A percentile compares a stretch with the other conserved stretches of the same genome.
Evolutionary conservation across 352 stramenopile species (phyloP).

Genomic region (Phytophthora quininea): DNA sequence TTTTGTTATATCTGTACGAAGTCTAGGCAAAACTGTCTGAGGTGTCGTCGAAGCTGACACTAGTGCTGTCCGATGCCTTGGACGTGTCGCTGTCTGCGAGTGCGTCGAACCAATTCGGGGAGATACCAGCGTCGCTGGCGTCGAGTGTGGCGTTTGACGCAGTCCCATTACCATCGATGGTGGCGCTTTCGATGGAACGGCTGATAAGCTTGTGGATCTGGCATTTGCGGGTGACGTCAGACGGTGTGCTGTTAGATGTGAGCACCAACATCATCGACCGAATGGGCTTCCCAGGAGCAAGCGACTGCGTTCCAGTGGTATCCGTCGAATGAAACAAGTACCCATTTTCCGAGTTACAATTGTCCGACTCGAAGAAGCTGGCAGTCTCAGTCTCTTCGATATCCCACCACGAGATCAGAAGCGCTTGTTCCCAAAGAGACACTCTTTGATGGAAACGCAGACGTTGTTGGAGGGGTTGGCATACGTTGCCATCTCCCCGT

Average conservation of each 20-base stretch:
- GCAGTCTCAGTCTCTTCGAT: not conserved
- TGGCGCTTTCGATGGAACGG: not conserved
- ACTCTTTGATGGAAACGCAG: not conserved
- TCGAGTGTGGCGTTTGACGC: not conserved
- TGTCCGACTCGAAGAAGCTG: not conserved
- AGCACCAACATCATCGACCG: not conserved
- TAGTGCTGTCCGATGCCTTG: not conserved
- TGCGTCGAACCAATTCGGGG: constrained; percentile 9
- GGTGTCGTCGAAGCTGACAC: not conserved
- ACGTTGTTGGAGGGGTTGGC: not conserved
- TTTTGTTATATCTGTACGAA: not conserved
- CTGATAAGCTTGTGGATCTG: not conserved
- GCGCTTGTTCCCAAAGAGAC: not conserved
- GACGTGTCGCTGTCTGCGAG: not conserved
- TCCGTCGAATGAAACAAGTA: not conserved
- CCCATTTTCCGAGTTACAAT: not conserved
- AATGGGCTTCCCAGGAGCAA: not conserved
- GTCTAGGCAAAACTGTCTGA: not conserved
- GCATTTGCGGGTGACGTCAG: not conserved
- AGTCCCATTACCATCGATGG: not conserved
- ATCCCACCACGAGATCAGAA: not conserved
- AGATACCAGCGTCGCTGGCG: not conserved
- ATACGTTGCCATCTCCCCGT: not conserved
- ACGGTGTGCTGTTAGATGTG: not conserved
- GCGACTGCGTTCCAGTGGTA: not conserved